A percentile compares a stretch with the other conserved stretches of the same genome.
These are phyloP conservation scores for Hanseniaspora nectarophila DNA, from an alignment of 805 yeast genomes.

Conservation along the genomic window DNA sequence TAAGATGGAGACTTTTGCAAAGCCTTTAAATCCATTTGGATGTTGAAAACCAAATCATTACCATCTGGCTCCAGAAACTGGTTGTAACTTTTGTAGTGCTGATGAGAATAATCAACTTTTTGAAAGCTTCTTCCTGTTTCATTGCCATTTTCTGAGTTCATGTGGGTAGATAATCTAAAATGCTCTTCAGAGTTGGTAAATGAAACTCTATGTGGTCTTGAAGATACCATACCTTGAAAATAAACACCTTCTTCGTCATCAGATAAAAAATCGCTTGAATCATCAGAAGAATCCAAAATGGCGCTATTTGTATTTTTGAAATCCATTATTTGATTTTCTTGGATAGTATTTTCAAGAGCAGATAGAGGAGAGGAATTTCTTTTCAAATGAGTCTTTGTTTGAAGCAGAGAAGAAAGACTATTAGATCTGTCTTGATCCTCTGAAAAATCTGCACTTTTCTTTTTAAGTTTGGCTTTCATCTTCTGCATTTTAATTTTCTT, in stretches of 20 bases:
- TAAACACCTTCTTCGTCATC: constrained; percentile 8
- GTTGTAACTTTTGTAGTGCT: neutral
- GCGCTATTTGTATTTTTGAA: neutral
- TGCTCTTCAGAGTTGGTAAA: constrained; percentile 3
- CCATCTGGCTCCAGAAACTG: neutral
- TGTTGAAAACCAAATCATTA: neutral
- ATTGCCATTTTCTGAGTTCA: neutral
- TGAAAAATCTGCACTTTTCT: neutral
- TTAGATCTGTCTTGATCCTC: neutral
- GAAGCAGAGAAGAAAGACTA: neutral
- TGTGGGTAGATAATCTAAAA: neutral
- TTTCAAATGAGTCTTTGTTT: constrained; percentile 7
- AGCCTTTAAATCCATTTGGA: constrained; percentile 2
- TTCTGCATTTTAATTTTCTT: constrained; percentile 1
- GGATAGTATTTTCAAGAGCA: neutral
- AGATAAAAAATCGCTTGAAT: neutral
- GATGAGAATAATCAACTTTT: neutral
- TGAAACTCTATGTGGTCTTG: constrained; percentile 14
- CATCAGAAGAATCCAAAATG: constrained; percentile 3
- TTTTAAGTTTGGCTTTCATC: neutral
- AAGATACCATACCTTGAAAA: neutral
- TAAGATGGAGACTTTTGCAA: neutral
- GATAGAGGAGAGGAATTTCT: constrained; percentile 5
- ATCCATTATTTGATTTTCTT: neutral
- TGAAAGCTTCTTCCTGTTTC: neutral